Conservation (phyloP, 2,329 filamentous ascomycete species). For the Colletotrichum sp. region DNA sequence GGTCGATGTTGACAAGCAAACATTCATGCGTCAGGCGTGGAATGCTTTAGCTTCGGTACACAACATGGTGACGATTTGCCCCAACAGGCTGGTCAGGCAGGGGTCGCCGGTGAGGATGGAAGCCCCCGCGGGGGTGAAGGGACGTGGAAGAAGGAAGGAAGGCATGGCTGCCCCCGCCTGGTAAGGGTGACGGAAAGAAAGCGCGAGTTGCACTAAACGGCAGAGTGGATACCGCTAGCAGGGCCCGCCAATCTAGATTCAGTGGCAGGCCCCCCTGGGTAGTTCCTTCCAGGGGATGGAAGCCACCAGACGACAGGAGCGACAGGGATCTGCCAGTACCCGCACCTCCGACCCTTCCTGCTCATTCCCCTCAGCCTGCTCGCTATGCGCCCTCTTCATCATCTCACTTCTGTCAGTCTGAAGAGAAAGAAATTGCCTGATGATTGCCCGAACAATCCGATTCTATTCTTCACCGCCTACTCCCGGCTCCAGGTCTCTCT, state of each 20-base stretch:
- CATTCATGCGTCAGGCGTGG: neutral
- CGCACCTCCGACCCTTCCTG: neutral
- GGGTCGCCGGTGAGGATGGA: neutral
- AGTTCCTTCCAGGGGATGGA: neutral
- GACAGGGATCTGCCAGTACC: neutral
- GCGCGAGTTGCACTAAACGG: neutral
- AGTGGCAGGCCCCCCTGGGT: neutral
- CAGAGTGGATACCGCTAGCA: neutral
- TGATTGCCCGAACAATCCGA: neutral
- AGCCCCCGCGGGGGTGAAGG: neutral
- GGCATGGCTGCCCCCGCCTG: neutral
- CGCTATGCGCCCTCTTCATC: neutral
- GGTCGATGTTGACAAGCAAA: neutral
- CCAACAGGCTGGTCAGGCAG: neutral
- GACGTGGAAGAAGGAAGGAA: neutral
- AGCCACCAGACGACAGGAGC: neutral
- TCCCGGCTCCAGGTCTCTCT: neutral
- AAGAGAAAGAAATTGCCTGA: neutral
- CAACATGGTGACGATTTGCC: neutral
- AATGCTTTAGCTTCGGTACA: neutral
- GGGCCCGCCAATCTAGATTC: neutral
- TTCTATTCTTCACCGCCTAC: neutral
- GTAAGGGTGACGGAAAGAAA: neutral
- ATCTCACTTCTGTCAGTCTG: neutral
- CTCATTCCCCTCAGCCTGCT: neutral